Percentiles rank a stretch among this genome's conserved stretches.
Evolutionary conservation across 2,329 filamentous ascomycete species (phyloP).

Genomic region (Gremmenia infestans): DNA sequence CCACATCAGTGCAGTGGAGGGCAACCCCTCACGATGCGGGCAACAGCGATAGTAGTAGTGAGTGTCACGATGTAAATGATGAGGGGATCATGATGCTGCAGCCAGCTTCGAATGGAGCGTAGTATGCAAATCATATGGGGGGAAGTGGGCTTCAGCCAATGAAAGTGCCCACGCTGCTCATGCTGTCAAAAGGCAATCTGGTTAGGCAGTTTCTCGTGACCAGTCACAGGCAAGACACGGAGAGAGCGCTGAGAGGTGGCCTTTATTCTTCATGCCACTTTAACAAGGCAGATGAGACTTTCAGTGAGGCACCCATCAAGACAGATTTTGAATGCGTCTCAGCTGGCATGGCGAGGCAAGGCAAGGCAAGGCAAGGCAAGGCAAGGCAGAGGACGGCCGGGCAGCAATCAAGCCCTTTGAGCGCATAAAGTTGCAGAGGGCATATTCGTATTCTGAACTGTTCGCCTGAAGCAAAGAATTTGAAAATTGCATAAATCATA

Average conservation of each 20-base stretch:
- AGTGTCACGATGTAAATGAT: background rate
- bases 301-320: background rate
- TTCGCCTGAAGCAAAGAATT: no score
- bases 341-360: conserved; percentile 2
- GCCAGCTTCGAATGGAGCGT: conserved; percentile 10
- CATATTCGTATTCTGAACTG: background rate
- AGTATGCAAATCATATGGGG: conserved; percentile 1
- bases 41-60: background rate
- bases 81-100: conserved; percentile 4
- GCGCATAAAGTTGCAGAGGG: conserved; percentile 4
- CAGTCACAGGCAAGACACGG: conserved; percentile 15
- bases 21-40: background rate
- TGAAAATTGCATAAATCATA: background rate
- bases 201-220: conserved; percentile 11
- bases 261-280: conserved; percentile 11
- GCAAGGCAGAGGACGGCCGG: background rate
- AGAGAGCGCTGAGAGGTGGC: conserved; percentile 11
- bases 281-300: conserved; percentile 11
- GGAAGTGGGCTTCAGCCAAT: conserved; percentile 7
- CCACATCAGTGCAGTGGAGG: background rate
- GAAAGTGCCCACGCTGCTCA: conserved; percentile 1
- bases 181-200: conserved; percentile 14
- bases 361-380: conserved; percentile 1
- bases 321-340: conserved; percentile 9
- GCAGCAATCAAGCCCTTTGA: background rate